phyloP scores from a whole-genome alignment of 2,329 filamentous ascomycete species.

The Ophiostoma ulmi region DNA sequence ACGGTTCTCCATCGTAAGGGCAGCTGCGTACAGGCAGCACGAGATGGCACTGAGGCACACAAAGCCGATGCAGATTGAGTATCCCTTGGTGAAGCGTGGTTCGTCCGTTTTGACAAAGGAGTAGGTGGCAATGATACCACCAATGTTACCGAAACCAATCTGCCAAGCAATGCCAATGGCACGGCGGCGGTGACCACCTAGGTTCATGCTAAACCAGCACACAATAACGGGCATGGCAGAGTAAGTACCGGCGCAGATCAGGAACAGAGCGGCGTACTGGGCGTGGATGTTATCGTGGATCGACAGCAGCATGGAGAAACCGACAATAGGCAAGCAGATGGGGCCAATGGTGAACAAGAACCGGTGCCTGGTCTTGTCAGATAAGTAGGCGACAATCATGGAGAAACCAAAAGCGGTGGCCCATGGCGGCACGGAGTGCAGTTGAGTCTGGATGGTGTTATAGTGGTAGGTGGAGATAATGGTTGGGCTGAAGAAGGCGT shows the following conservation, averaged over 20 bases:
- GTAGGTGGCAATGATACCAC: conserved; percentile 72
- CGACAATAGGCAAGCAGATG: conserved; percentile 63
- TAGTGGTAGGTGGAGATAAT: conserved; percentile 67
- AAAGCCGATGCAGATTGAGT: conserved; percentile 72
- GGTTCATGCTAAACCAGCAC: conserved; percentile 79
- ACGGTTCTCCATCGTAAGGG: conserved; percentile 57
- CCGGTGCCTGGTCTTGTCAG: conserved; percentile 67
- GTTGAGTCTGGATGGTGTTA: conserved; percentile 51
- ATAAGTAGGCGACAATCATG: conserved; percentile 66
- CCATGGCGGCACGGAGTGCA: conserved; percentile 56
- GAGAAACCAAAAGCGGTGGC: conserved; percentile 70
- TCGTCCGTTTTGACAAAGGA: conserved; percentile 62
- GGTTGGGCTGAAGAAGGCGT: conserved; percentile 70
- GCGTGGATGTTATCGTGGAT: conserved; percentile 62
- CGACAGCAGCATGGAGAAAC: conserved; percentile 68
- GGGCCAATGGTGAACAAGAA: conserved; percentile 67
- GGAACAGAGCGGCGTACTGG: conserved; percentile 75
- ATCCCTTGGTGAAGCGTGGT: conserved; percentile 65
- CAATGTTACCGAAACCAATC: conserved; percentile 72
- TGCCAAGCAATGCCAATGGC: conserved; percentile 71
- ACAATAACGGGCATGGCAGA: conserved; percentile 84
- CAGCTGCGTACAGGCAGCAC: conserved; percentile 55
- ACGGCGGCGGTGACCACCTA: conserved; percentile 66
- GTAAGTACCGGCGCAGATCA: conserved; percentile 75
- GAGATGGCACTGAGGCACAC: conserved; percentile 60